Evolutionary conservation across 2,329 filamentous ascomycete species (phyloP), one percentile per base, ranked within the genome.

Genomic region (Shiraia bambusicola): DNA sequence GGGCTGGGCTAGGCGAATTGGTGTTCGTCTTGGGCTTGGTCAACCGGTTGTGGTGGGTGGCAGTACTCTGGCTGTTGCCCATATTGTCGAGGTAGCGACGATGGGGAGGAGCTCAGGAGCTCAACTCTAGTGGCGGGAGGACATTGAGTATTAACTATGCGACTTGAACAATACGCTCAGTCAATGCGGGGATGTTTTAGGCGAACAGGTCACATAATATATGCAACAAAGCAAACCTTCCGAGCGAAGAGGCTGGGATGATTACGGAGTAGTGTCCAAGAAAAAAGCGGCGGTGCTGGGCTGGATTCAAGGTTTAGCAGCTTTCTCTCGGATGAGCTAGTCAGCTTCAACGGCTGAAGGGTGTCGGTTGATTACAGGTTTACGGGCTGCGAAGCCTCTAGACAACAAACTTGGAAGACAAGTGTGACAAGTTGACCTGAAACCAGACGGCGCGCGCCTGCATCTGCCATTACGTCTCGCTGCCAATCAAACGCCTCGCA

Each of bases 361-460:
- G 35, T 32, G 15, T 45, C 42, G 34, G 15, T 45, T 42, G 34
- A 37, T 43, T 49, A 36, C 50, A 48, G 48, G 49, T 41, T 47
- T 42, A 45, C 36, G 32, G 34, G 42, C 19, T 33, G 47, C 31
- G 39, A 37, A 34, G 47, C 45, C 43, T 40, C 46, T 40, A 40
- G 59, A 60, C 56, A 65, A 59, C 59, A 66, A 66, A 66, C 63
- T 52, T 63, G 63, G 63, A 67, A 64, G 50, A 54, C 49, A 42
- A n/a, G n/a, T n/a, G n/a, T n/a, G n/a, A n/a, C n/a, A n/a, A n/a
- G 46, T 41, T 43, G 47, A 56, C 45, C 39, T 65, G 62, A 66
- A 66, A 66, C 63, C 52, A 46, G 54, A 42, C 40, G 34, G 37
- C 42, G 47, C 42, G 45, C 31, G 19, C 19, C 34, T 40, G 40